Evolutionary conservation across 2,329 filamentous ascomycete genomes (phyloP).

Genomic region (Chaetoscypha palmicola): DNA sequence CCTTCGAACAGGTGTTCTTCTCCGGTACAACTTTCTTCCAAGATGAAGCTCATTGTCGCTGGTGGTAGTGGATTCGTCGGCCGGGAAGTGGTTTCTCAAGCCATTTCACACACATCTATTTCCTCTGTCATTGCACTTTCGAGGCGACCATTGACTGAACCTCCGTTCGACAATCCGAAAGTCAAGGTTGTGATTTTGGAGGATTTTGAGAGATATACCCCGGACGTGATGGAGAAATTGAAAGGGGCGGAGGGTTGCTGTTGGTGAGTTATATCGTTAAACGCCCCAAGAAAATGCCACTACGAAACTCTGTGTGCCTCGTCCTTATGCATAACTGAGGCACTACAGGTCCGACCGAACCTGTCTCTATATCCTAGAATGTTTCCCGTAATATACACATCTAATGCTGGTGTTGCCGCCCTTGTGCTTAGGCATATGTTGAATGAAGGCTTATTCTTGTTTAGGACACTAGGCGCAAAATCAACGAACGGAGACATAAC

Average conservation of each 20-base stretch:
- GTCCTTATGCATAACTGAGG: too few species aligned
- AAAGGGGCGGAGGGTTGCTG: slow-evolving; percentile 1
- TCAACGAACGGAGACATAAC: slow-evolving; percentile 6
- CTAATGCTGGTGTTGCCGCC: too few species aligned
- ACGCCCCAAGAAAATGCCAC: too few species aligned
- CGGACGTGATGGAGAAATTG: neutral
- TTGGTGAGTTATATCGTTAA: neutral
- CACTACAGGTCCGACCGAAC: too few species aligned
- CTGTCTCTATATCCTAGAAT: too few species aligned
- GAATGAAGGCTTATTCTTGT: neutral
- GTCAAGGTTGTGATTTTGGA: neutral
- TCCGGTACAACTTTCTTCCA: neutral
- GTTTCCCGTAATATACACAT: too few species aligned
- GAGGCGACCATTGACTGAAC: slow-evolving; percentile 8
- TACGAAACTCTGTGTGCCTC: too few species aligned
- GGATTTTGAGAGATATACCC: slow-evolving; percentile 2
- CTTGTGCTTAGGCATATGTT: too few species aligned
- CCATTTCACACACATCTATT: slow-evolving; percentile 24
- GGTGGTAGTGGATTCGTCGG: slow-evolving; percentile 31
- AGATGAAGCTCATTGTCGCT: slow-evolving; percentile 32
- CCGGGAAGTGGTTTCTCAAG: slow-evolving; percentile 31
- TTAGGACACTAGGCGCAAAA: slow-evolving; percentile 10
- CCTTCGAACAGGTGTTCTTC: too few species aligned
- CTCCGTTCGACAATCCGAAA: neutral
- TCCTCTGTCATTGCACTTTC: slow-evolving; percentile 28